These are phyloP conservation scores for Eruca vesicaria DNA, from an alignment of 441 rosid species.

Conservation along the genomic window DNA sequence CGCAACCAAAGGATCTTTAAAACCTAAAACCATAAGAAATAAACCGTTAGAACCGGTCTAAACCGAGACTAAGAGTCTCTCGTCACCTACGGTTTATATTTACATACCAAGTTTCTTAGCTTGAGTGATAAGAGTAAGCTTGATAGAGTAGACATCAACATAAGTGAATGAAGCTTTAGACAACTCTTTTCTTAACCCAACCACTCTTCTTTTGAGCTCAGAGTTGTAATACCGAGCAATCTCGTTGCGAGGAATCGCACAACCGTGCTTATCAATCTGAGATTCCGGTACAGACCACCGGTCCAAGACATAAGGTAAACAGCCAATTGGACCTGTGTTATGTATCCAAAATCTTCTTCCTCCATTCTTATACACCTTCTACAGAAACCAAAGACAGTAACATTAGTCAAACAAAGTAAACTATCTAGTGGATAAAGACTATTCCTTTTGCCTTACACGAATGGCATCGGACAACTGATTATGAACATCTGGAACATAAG, in stretches of 20 bases:
- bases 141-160: constrained; percentile 50
- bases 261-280: constrained; percentile 52
- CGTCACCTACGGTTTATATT: constrained; percentile 22
- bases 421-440: neutral
- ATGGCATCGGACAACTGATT: constrained; percentile 40
- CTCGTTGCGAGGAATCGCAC: constrained; percentile 57
- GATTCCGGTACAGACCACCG: constrained; percentile 41
- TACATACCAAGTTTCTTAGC: constrained; percentile 46
- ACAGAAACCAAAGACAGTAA: neutral
- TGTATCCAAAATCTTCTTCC: constrained; percentile 78
- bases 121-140: constrained; percentile 47
- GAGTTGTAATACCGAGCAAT: constrained; percentile 50
- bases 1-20: constrained; percentile 46
- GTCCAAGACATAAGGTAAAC: constrained; percentile 57
- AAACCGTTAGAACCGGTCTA: constrained; percentile 2
- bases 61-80: constrained; percentile 1
- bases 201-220: constrained; percentile 32
- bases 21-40: constrained; percentile 22
- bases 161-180: constrained; percentile 42
- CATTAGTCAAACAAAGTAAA: neutral
- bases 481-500: constrained; percentile 58
- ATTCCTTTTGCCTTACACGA: constrained; percentile 41
- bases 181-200: constrained; percentile 41
- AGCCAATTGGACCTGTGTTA: constrained; percentile 76
- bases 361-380: constrained; percentile 51